Evolutionary conservation across 1,139 yeast genomes (phyloP), one percentile per base, ranked within the genome.

Genomic region (Kodamaea arcana): DNA sequence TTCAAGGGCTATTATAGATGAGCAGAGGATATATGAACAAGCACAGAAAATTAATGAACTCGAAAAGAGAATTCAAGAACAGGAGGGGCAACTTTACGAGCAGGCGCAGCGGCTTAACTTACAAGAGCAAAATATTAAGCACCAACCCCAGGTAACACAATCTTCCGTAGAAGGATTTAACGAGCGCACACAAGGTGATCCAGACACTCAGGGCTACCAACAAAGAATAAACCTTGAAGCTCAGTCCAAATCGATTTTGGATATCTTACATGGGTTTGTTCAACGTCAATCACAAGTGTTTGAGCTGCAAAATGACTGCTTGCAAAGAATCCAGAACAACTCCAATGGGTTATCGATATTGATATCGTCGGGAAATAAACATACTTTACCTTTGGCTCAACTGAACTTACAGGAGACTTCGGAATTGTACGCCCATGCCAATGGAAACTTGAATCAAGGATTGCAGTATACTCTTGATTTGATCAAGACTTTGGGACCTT

Each of bases 321-420:
- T 56, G 25, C 54, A 48, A 29, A 43, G 47, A 22, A 45, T 54
- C 20, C 55, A 41, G 17, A 39, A 46, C 22, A 47, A 56, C 13
- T 44, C 49, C 15, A 48, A 46, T 29, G 61, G 60, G 1, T 36
- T 55, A 20, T 38, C 50, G 15, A 49, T 55, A 1, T 37, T 56
- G 20, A 34, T 52, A 17, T 36, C 51, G 9, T 40, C 52, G 16
- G 43, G 51, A 15, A 42, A 35, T 32, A 47, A 43, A 28, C 50
- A 43, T 30, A 35, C 50, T 27, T 30, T 45, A 5, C 50, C 50
- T 3, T 42, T 52, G 29, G 48, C 49, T 2, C 47, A 48, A 30
- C 53, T 46, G 42, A 43, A 45, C n/a, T 33, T 54, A 15, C 46
- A 43, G 8, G 54, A 53, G 28, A 44, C 52, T 6, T 39, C 43